These are phyloP conservation scores for Fusarium virguliforme DNA, from an alignment of 2,329 filamentous ascomycete species.

Conservation along the genomic window DNA sequence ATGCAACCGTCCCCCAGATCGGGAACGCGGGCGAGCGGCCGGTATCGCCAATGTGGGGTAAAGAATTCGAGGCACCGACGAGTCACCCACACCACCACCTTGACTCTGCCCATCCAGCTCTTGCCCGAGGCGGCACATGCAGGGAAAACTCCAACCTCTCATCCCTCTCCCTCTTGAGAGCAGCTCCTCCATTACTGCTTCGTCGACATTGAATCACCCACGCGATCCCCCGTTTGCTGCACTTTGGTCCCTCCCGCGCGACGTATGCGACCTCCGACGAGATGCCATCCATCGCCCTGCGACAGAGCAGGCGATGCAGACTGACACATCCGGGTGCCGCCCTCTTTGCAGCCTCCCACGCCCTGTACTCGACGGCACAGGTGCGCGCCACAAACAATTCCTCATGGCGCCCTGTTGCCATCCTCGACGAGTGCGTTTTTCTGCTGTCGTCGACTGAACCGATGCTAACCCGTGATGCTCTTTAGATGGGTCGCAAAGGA, in stretches of 20 bases:
- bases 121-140: conserved; percentile 46
- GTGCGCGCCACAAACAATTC: conserved; percentile 50
- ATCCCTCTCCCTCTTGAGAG: not conserved
- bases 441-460: conserved; percentile 16
- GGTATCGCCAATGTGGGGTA: conserved; percentile 53
- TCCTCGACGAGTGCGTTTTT: conserved; percentile 73
- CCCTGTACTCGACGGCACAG: conserved; percentile 33
- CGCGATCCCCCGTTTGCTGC: conserved; percentile 20
- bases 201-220: not conserved
- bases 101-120: conserved; percentile 14
- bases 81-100: conserved; percentile 36
- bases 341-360: conserved; percentile 25
- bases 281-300: conserved; percentile 65
- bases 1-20: conserved; percentile 44
- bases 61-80: conserved; percentile 37
- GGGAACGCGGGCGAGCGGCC: conserved; percentile 32
- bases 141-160: conserved; percentile 7
- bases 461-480: conserved; percentile 41
- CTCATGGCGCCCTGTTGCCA: conserved; percentile 75
- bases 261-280: conserved; percentile 58
- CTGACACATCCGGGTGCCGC: conserved; percentile 47
- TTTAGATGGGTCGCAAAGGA: conserved; percentile 92
- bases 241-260: conserved; percentile 4
- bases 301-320: conserved; percentile 62
- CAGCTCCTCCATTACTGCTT: not conserved